Evolutionary conservation across 2,329 filamentous ascomycete species (phyloP).

Genomic region (Beauveria brongniartii): DNA sequence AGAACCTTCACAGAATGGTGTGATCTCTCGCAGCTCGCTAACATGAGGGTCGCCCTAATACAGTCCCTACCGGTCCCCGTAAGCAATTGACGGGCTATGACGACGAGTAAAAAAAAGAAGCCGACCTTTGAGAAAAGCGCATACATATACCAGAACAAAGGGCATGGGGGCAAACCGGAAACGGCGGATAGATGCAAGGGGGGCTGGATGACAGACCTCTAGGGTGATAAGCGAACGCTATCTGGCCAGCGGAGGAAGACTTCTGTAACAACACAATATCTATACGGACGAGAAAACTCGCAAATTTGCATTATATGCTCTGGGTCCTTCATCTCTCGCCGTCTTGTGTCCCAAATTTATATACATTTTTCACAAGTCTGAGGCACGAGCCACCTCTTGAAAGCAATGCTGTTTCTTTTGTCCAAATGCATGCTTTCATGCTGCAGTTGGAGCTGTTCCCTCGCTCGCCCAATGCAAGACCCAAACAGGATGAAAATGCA

Average conservation of each 20-base stretch:
- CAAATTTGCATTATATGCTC: too few relatives aligned
- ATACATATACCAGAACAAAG: not conserved
- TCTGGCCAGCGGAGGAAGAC: not conserved
- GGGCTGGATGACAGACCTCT: not conserved
- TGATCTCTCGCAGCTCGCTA: not conserved
- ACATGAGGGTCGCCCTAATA: not conserved
- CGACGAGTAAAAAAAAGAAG: conserved; percentile 34
- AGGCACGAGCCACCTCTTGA: not conserved
- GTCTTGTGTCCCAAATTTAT: not conserved
- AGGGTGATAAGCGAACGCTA: not conserved
- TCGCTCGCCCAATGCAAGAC: not conserved
- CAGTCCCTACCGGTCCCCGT: conserved; percentile 51
- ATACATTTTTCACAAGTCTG: not conserved
- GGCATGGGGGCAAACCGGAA: not conserved
- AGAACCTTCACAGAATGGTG: too few relatives aligned
- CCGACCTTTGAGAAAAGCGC: conserved; percentile 9
- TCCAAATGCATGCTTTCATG: not conserved
- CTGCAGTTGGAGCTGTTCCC: not conserved
- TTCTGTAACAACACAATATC: conserved; percentile 9
- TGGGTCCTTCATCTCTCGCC: not conserved
- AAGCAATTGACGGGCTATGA: conserved; percentile 55
- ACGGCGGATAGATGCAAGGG: not conserved
- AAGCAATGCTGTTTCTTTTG: conserved; percentile 4
- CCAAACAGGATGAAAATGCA: not conserved
- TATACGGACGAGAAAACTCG: not conserved